Conservation (phyloP, 805 yeast species). For the Candida orba region DNA sequence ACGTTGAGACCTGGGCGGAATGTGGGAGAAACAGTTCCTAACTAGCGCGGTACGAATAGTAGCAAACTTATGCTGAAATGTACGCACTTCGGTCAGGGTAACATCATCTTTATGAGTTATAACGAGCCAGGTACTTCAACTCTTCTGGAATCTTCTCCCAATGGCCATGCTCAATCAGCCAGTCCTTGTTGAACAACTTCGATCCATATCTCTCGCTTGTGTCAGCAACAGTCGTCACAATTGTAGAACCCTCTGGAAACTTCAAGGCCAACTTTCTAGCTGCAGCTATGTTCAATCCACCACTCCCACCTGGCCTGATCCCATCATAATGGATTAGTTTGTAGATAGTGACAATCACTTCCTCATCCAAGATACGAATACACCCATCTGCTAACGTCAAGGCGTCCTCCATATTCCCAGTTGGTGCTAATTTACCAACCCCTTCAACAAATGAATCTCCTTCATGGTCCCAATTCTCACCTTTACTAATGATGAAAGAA, state of each 20-base stretch:
- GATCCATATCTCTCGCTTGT: conserved; percentile 18
- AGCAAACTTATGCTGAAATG: neutral
- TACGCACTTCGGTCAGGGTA: neutral
- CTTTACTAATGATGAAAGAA: conserved; percentile 14
- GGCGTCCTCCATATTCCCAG: conserved; percentile 17
- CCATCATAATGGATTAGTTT: conserved; percentile 13
- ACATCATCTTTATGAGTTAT: neutral
- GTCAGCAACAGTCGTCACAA: conserved; percentile 22
- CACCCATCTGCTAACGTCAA: conserved; percentile 15
- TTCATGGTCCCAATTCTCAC: conserved; percentile 18
- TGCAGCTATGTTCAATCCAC: conserved; percentile 18
- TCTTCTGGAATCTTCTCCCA: conserved; percentile 18
- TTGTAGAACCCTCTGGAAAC: conserved; percentile 21
- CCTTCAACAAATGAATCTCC: conserved; percentile 23
- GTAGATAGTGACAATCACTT: conserved; percentile 14
- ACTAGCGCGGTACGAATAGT: no score
- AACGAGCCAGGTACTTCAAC: conserved; percentile 11
- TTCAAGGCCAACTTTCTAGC: conserved; percentile 16
- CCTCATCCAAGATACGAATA: conserved; percentile 13
- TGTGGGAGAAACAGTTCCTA: neutral
- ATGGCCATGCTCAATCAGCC: conserved; percentile 15
- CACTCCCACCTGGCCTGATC: conserved; percentile 19
- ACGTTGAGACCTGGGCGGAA: neutral
- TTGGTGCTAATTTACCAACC: conserved; percentile 18
- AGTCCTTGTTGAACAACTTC: conserved; percentile 16